Conservation (phyloP, 257 asterid species). For the Rehmannia glutinosa region DNA sequence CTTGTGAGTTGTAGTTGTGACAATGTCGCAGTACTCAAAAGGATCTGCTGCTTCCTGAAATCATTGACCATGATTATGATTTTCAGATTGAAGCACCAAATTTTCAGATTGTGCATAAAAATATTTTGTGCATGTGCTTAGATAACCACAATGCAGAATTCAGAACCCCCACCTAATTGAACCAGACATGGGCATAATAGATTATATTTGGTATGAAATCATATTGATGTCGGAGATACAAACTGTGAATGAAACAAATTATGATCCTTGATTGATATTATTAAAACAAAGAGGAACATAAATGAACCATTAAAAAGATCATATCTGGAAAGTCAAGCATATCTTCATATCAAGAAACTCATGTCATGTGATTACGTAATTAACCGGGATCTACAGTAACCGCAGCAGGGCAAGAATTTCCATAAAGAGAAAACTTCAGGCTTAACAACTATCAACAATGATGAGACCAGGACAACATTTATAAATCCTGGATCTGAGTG, state of each 20-base stretch:
- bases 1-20: slow-evolving; percentile 98
- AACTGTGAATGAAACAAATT: not conserved
- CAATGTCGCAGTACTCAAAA: slow-evolving; percentile 84
- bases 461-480: not conserved
- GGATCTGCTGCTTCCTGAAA: slow-evolving; percentile 88
- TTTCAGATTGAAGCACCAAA: not conserved
- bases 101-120: not conserved
- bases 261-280: not conserved
- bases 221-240: not conserved
- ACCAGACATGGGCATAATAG: not conserved
- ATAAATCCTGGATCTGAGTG: not conserved
- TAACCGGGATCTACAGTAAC: not conserved
- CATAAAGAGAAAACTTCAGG: not conserved
- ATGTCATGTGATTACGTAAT: not conserved
- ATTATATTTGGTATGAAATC: not conserved
- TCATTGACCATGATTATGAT: not conserved
- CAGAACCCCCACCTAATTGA: not conserved
- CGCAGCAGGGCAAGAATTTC: not conserved
- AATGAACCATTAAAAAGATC: not conserved
- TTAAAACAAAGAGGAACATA: not conserved
- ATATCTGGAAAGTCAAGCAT: not conserved
- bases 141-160: not conserved
- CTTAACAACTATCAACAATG: too few species aligned
- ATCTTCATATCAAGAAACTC: not conserved
- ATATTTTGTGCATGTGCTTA: not conserved